Conservation (phyloP, 1,284 basidiomycete genomes). For the Cerioporus squamosus region DNA sequence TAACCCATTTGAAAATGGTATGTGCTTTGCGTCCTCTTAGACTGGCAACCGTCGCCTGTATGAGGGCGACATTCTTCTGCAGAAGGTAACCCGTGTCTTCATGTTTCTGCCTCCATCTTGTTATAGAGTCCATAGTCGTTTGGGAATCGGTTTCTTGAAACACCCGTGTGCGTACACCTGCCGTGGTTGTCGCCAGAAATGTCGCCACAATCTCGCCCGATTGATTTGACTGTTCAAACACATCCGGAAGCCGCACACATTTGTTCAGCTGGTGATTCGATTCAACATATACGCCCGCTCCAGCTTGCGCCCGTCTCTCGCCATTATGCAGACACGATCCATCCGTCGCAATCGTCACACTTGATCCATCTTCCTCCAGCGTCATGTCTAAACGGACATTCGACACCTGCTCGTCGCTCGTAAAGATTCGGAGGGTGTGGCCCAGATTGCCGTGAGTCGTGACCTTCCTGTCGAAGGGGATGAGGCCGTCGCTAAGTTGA, state of each 20-base stretch:
- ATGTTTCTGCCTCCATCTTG: not conserved
- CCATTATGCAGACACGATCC: conserved; percentile 32
- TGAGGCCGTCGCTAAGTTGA: too few species aligned
- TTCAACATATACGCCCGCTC: conserved; percentile 14
- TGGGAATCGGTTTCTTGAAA: conserved; percentile 9
- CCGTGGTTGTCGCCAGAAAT: not conserved
- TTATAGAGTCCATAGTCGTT: not conserved
- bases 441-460: not conserved
- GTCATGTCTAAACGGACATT: not conserved
- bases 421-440: conserved; percentile 1
- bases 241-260: not conserved
- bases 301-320: conserved; percentile 7
- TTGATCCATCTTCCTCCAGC: accelerated
- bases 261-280: not conserved
- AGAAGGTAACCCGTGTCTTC: conserved; percentile 12
- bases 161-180: not conserved
- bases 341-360: conserved; percentile 36
- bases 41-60: not conserved
- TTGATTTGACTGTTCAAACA: conserved; percentile 15
- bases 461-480: not conserved
- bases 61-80: not conserved
- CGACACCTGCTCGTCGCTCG: not conserved
- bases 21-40: conserved; percentile 19
- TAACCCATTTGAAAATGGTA: conserved; percentile 32
- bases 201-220: conserved; percentile 14